Conservation (phyloP, 2,329 filamentous ascomycete genomes). For the Periconia sp. region DNA sequence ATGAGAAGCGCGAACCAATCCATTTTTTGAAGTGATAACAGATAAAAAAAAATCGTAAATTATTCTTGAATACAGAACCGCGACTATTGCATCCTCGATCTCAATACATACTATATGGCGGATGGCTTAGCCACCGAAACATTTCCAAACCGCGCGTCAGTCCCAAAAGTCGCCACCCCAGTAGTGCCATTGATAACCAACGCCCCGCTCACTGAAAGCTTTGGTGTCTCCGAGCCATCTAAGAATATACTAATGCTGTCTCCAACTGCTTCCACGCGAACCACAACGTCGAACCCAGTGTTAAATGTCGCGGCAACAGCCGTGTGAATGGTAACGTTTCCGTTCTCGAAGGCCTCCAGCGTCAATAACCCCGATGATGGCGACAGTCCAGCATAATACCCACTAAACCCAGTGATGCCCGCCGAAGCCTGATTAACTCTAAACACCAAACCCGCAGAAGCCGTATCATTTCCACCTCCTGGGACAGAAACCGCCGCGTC, state of each 20-base stretch:
- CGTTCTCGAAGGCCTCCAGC: not conserved
- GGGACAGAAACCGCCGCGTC: not conserved
- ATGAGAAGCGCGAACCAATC: too few relatives aligned
- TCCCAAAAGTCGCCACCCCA: constrained; percentile 1
- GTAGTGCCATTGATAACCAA: constrained; percentile 1
- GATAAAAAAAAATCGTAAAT: too few relatives aligned
- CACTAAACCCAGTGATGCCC: not conserved
- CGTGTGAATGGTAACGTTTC: not conserved
- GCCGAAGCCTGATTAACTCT: not conserved
- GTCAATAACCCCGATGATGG: not conserved
- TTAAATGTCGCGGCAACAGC: not conserved
- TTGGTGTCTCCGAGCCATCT: constrained; percentile 1
- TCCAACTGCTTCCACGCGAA: constrained; percentile 3
- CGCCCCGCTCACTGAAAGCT: not conserved
- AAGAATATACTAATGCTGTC: constrained; percentile 1
- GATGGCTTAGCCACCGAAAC: constrained; percentile 1
- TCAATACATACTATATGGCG: not conserved
- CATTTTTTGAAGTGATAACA: not conserved
- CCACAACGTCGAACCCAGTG: not conserved
- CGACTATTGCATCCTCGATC: too few relatives aligned
- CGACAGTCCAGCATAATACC: constrained; percentile 5
- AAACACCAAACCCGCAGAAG: constrained; percentile 2
- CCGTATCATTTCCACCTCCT: not conserved
- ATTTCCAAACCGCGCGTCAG: constrained; percentile 2
- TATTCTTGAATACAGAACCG: too few relatives aligned